Conservation (phyloP, 2,329 filamentous ascomycete species). For the Fusarium foetens region DNA sequence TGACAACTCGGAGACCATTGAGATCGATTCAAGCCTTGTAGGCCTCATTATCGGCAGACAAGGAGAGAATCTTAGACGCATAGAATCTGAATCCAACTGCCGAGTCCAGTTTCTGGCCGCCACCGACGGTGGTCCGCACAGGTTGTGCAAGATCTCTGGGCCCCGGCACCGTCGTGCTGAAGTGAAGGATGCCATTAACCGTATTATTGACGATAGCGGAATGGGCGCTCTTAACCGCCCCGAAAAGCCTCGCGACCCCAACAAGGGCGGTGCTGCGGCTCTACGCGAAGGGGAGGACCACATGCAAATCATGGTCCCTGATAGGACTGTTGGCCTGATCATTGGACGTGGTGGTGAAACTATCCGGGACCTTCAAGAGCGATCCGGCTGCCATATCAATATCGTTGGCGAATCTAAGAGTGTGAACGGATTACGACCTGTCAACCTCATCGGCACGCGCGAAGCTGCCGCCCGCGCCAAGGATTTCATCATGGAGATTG, state of each 20-base stretch:
- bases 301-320: constrained; percentile 93
- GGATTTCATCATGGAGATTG: constrained; percentile 91
- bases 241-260: constrained; percentile 54
- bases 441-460: constrained; percentile 86
- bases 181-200: constrained; percentile 84
- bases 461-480: constrained; percentile 81
- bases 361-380: constrained; percentile 90
- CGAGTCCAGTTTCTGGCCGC: constrained; percentile 89
- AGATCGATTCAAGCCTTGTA: constrained; percentile 87
- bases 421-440: constrained; percentile 86
- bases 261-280: constrained; percentile 54
- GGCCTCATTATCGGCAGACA: constrained; percentile 91
- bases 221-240: constrained; percentile 60
- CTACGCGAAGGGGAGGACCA: constrained; percentile 84
- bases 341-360: constrained; percentile 95
- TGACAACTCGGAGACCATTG: constrained; percentile 82
- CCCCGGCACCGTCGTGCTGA: constrained; percentile 75
- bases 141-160: constrained; percentile 88
- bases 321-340: constrained; percentile 90
- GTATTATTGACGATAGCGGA: constrained; percentile 83
- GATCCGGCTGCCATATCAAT: constrained; percentile 94
- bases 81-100: constrained; percentile 84
- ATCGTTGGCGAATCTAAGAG: constrained; percentile 95
- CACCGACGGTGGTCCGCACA: constrained; percentile 76
- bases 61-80: constrained; percentile 86